These are phyloP conservation scores for Cordyceps militaris DNA, from an alignment of 2,329 filamentous ascomycete genomes.

Conservation along the genomic window DNA sequence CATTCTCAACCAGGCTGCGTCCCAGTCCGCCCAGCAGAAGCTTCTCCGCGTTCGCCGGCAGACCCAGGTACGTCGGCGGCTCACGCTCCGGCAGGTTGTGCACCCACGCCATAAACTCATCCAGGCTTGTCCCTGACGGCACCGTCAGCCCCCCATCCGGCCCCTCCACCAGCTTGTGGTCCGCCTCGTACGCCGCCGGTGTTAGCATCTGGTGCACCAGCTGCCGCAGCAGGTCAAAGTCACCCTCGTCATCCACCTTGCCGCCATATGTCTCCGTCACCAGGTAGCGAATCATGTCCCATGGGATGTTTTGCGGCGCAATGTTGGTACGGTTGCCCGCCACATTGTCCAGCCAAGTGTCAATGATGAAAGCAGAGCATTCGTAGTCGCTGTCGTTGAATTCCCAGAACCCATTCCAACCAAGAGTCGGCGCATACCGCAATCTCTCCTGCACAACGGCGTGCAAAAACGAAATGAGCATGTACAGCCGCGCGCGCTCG, in stretches of 20 bases:
- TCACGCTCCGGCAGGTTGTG: constrained; percentile 88
- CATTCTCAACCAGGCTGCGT: constrained; percentile 71
- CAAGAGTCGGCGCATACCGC: constrained; percentile 85
- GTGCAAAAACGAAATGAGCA: constrained; percentile 88
- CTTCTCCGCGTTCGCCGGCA: constrained; percentile 96
- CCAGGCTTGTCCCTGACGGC: constrained; percentile 72
- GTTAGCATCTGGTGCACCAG: constrained; percentile 77
- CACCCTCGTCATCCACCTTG: constrained; percentile 87
- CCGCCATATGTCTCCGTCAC: constrained; percentile 94
- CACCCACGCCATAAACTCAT: constrained; percentile 87
- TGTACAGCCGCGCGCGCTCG: constrained; percentile 82
- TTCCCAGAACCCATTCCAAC: constrained; percentile 99
- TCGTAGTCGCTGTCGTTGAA: constrained; percentile 99
- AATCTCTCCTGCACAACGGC: constrained; percentile 92
- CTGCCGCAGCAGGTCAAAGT: constrained; percentile 65
- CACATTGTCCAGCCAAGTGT: constrained; percentile 82
- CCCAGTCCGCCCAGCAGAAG: constrained; percentile 83
- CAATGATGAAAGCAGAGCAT: constrained; percentile 92
- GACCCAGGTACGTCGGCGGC: constrained; percentile 86
- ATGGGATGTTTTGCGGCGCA: constrained; percentile 87
- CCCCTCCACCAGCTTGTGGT: constrained; percentile 78
- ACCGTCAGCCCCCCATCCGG: constrained; percentile 59
- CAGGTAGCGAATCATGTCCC: constrained; percentile 89
- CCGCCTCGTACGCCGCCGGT: constrained; percentile 82
- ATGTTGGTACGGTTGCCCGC: constrained; percentile 86